These are phyloP conservation scores for Heliamphora exappendiculata DNA, from an alignment of 148 eudicot genomes.

Conservation along the genomic window DNA sequence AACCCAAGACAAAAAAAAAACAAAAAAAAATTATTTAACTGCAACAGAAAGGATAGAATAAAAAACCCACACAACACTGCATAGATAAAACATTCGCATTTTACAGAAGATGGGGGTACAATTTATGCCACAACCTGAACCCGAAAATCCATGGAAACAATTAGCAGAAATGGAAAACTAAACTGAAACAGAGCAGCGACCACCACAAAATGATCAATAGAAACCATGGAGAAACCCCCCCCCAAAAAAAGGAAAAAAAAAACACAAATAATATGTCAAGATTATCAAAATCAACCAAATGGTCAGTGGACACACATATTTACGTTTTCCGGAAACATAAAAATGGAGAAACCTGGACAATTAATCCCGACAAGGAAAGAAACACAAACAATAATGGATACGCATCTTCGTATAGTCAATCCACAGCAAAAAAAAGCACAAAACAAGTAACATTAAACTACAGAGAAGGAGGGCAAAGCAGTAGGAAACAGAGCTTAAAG, in stretches of 20 bases:
- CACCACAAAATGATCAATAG: not conserved
- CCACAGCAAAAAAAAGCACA: not conserved
- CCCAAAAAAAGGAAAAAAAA: not conserved
- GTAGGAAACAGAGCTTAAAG: constrained; percentile 13
- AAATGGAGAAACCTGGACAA: too few species aligned
- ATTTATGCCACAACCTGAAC: too few species aligned
- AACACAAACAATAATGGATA: not conserved
- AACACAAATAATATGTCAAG: too few species aligned
- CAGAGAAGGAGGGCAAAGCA: not conserved
- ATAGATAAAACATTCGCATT: too few species aligned
- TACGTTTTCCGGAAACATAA: not conserved
- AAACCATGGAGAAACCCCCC: not conserved
- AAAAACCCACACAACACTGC: too few species aligned
- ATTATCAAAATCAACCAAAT: not conserved
- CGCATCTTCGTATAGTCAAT: not conserved
- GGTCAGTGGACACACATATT: not conserved
- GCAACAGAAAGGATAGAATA: too few species aligned
- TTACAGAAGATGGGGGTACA: too few species aligned
- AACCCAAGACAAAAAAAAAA: too few species aligned
- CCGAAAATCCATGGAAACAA: too few species aligned
- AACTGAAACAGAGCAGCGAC: too few species aligned
- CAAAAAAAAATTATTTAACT: too few species aligned
- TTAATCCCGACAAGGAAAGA: not conserved
- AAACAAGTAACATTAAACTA: not conserved
- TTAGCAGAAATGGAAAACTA: too few species aligned